These are phyloP conservation scores for Cucurbita moschata DNA, from an alignment of 306 rosid genomes.

Conservation along the genomic window DNA sequence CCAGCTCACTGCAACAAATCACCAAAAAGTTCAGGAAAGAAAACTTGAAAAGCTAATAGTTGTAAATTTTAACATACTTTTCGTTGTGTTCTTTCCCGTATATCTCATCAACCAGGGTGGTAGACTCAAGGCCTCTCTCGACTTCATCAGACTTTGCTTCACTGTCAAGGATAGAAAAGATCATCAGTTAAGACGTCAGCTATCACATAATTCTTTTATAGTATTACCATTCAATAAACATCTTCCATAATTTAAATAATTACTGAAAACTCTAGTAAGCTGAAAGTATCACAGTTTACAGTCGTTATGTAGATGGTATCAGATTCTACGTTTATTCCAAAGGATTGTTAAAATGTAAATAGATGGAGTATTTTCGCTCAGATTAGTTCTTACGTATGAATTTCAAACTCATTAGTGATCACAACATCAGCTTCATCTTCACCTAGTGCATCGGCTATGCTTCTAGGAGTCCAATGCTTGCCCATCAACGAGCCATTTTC, in stretches of 20 bases:
- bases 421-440: slow-evolving; percentile 92
- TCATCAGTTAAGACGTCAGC: background rate
- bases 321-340: background rate
- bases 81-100: slow-evolving; percentile 19
- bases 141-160: slow-evolving; percentile 19
- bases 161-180: slow-evolving; percentile 8
- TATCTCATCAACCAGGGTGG: slow-evolving; percentile 17
- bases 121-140: slow-evolving; percentile 25
- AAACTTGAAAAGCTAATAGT: background rate
- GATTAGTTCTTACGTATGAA: slow-evolving; percentile 36
- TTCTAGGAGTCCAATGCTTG: slow-evolving; percentile 38
- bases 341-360: background rate
- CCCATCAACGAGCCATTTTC: slow-evolving; percentile 36
- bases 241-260: background rate
- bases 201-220: background rate
- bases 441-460: slow-evolving; percentile 94
- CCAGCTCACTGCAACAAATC: slow-evolving; percentile 30
- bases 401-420: slow-evolving; percentile 40
- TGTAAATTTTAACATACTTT: slow-evolving; percentile 17
- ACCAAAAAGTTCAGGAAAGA: slow-evolving; percentile 7
- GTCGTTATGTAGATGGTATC: background rate
- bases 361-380: background rate
- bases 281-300: background rate
- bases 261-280: background rate
- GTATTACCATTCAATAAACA: background rate